phyloP scores from a whole-genome alignment of 2,329 filamentous ascomycete genomes.

The Trichoderma sp. region DNA sequence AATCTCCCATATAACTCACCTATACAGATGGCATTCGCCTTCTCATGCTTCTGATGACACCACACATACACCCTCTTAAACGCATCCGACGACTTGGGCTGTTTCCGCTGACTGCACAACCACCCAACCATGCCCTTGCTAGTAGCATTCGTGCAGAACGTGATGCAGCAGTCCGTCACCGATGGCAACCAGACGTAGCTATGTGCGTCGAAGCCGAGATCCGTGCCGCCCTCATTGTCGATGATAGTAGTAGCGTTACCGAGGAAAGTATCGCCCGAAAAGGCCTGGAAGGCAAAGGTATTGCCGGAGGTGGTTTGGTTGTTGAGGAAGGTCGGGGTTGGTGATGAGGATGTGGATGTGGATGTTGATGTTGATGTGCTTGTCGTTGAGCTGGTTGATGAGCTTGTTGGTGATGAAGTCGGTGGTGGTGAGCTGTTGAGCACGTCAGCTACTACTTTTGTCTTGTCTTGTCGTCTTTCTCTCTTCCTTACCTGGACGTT shows the following conservation, averaged over 20 bases:
- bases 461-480: background rate
- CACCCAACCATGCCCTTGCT: slow-evolving; percentile 25
- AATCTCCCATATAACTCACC: background rate
- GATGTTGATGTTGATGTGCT: background rate
- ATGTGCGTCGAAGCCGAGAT: slow-evolving; percentile 22
- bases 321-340: slow-evolving; percentile 24
- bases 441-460: background rate
- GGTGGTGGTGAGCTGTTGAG: background rate
- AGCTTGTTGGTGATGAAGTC: background rate
- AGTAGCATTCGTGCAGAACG: slow-evolving; percentile 26
- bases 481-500: background rate
- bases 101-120: slow-evolving; percentile 26
- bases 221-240: slow-evolving; percentile 25
- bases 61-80: slow-evolving; percentile 29
- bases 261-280: slow-evolving; percentile 25
- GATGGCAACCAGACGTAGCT: slow-evolving; percentile 27
- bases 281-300: slow-evolving; percentile 34
- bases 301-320: slow-evolving; percentile 23
- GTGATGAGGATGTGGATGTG: background rate
- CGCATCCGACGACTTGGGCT: slow-evolving; percentile 17
- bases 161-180: slow-evolving; percentile 26
- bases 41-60: slow-evolving; percentile 24
- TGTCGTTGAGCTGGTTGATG: slow-evolving; percentile 1
- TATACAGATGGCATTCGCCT: slow-evolving; percentile 11
- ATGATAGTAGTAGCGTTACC: slow-evolving; percentile 27